phyloP scores from a whole-genome alignment of 176 grass and related monocot genomes.

The Dendrocalamus sinicus region DNA sequence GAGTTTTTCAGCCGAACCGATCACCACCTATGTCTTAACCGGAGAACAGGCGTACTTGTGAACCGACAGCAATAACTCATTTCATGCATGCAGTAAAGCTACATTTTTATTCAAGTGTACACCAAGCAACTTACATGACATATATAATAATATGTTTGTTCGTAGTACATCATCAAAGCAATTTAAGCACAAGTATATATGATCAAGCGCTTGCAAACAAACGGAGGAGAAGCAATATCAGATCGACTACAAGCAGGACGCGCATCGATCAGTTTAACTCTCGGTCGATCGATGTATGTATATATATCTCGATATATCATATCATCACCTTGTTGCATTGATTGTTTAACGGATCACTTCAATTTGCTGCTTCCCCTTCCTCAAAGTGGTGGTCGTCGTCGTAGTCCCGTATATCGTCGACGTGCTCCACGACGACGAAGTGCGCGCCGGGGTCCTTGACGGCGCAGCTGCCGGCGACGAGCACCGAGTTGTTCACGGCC shows the following conservation, averaged over 20 bases:
- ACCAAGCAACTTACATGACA: background rate
- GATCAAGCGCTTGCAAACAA: background rate
- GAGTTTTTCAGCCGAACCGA: too few relatives aligned
- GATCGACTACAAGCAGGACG: background rate
- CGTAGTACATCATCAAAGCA: background rate
- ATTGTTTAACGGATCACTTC: background rate
- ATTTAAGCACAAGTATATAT: background rate
- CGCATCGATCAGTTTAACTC: background rate
- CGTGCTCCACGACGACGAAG: slow-evolving; percentile 61
- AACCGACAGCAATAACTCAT: too few relatives aligned
- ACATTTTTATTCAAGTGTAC: background rate
- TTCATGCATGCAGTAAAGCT: too few relatives aligned
- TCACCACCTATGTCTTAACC: too few relatives aligned
- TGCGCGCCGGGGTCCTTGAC: slow-evolving; percentile 80
- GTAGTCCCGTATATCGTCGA: slow-evolving; percentile 42
- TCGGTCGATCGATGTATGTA: background rate
- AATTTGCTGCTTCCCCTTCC: slow-evolving; percentile 11
- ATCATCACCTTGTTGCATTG: background rate
- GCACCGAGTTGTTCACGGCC: slow-evolving; percentile 93
- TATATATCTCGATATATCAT: background rate
- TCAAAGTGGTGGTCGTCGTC: slow-evolving; percentile 35
- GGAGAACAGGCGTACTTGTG: too few relatives aligned
- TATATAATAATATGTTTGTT: background rate
- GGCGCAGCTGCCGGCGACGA: slow-evolving; percentile 68
- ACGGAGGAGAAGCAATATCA: background rate